A percentile compares a stretch with the other conserved stretches of the same genome.
Conservation (phyloP, 225 moss, liverwort and hornwort genomes). For the Antitrichia curtipendula region DNA sequence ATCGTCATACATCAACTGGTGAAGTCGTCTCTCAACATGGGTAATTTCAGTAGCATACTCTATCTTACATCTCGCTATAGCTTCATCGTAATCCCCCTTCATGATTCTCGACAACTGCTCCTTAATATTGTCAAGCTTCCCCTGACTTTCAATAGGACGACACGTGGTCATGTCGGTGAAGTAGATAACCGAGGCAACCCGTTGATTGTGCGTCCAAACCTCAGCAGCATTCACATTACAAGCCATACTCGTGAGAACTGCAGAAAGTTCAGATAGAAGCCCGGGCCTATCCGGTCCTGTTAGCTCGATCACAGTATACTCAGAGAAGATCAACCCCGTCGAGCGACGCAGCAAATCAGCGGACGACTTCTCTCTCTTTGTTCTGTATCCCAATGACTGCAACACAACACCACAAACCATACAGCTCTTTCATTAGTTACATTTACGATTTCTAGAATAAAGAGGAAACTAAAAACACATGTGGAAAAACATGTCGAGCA, state of each 20-base stretch:
- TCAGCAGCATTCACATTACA: slow-evolving; percentile 52
- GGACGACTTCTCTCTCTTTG: slow-evolving; percentile 22
- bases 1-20: slow-evolving; percentile 41
- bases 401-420: background rate
- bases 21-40: slow-evolving; percentile 33
- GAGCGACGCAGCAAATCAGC: slow-evolving; percentile 23
- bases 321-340: background rate
- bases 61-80: slow-evolving; percentile 10
- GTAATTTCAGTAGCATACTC: slow-evolving; percentile 30
- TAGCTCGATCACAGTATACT: slow-evolving; percentile 40
- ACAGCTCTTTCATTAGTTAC: background rate
- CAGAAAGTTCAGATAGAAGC: slow-evolving; percentile 29
- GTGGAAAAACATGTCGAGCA: too few species aligned
- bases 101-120: slow-evolving; percentile 26
- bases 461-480: too few species aligned
- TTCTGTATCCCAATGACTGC: slow-evolving; percentile 30
- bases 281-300: slow-evolving; percentile 41
- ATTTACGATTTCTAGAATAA: too few species aligned
- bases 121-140: slow-evolving; percentile 11
- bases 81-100: slow-evolving; percentile 21
- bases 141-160: slow-evolving; percentile 6
- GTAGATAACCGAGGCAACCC: slow-evolving; percentile 43
- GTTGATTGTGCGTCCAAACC: slow-evolving; percentile 45
- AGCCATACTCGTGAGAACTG: slow-evolving; percentile 23
- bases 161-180: slow-evolving; percentile 20